A percentile compares a stretch with the other conserved stretches of the same genome.
Evolutionary conservation across 1,284 basidiomycete genomes (phyloP).

Genomic region (Malassezia restricta): DNA sequence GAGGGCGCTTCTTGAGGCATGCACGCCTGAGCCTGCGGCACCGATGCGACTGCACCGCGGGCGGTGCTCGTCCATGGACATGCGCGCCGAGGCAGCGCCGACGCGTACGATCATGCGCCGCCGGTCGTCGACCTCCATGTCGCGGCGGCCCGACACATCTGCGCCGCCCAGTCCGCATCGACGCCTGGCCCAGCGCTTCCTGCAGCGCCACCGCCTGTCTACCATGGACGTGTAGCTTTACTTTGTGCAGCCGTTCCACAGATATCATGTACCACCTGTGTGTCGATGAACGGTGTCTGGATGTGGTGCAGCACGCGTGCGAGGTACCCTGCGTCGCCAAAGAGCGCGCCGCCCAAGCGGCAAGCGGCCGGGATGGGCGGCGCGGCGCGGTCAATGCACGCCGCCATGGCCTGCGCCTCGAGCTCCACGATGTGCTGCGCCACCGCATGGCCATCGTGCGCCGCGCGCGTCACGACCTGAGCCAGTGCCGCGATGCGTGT

Average conservation of each 20-base stretch:
- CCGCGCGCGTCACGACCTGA: neutral
- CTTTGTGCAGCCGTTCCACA: neutral
- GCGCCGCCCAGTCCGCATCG: neutral
- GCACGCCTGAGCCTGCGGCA: neutral
- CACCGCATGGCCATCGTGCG: neutral
- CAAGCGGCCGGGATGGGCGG: neutral
- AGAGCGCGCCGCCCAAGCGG: neutral
- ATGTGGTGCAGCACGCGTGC: neutral
- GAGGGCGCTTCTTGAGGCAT: neutral
- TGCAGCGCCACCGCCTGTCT: constrained; percentile 12
- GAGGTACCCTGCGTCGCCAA: neutral
- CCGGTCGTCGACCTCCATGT: neutral
- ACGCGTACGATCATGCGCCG: neutral
- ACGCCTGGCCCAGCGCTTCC: constrained; percentile 10
- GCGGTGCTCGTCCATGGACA: neutral
- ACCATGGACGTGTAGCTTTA: constrained; percentile 1
- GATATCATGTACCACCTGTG: neutral
- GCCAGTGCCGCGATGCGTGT: neutral
- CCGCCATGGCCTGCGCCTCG: neutral
- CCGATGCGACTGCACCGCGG: neutral
- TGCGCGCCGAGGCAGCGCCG: neutral
- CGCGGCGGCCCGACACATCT: neutral
- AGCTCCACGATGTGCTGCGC: neutral
- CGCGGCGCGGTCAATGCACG: neutral
- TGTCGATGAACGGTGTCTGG: neutral